Base-by-base conservation (phyloP, 1,284 basidiomycete species). In the Psilocybe mexicana region DNA sequence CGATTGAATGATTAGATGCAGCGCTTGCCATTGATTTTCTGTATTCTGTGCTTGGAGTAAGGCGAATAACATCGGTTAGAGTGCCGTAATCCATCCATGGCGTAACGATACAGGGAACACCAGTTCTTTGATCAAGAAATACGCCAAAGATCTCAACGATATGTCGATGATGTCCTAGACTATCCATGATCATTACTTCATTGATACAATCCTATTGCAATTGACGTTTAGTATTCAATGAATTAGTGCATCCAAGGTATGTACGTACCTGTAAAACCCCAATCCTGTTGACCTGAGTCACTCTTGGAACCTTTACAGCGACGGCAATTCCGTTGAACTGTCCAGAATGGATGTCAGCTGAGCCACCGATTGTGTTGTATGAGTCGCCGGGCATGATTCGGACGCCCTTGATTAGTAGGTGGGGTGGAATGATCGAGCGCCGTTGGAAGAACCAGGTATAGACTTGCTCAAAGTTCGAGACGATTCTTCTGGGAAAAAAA, bases 41-140 rank as follows among this genome's bases (percentile, higher is more conserved):
- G 23, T 35, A 24, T 5, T 51, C 54, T 8, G 12, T 24, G 8
- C 43, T 14, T 1, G 62, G 47, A 8, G 55, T 42, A 0, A 28
- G 28, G n/a, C 26, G 38, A 7, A 67, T 38, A 38, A 59, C 61
- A 28, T 67, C 56, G n/a, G 56, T 46, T 10, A 69, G 40, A 0
- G 60, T 61, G 1, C 67, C 67, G 14, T 63, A 45, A 23, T 58
- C 40, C 60, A 65, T 61, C 63, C 65, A 65, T 4, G 66, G 63
- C 1, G 57, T 61, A 3, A 69, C 44, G 12, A 69, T 66, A 25
- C 44, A 56, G 18, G 54, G 55, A 5, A 47, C 23, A 35, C 18
- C 33, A 23, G 38, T 40, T n/a, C 24, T n/a, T n/a, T 43, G 26
- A 54, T 60, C 2, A 25, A 45, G 49, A 42, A 54, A 50, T 0